Conservation (phyloP, 768 basidiomycete species). For the Clavaria fumosa region DNA sequence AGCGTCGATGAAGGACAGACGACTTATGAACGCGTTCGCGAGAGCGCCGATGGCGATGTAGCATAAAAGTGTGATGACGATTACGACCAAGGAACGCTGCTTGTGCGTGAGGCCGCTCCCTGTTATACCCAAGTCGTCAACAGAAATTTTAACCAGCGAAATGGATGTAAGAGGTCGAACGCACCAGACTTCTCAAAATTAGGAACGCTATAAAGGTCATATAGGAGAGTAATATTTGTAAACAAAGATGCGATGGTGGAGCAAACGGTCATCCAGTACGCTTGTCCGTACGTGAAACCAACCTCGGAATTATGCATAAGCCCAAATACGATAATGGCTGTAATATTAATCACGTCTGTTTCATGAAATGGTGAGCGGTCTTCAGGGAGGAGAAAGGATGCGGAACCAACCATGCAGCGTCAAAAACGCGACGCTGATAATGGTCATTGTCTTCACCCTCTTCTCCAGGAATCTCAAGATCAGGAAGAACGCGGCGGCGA, state of each 20-base stretch:
- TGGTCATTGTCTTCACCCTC: constrained; percentile 43
- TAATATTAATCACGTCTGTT: constrained; percentile 58
- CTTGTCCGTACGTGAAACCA: constrained; percentile 53
- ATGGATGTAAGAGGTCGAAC: constrained; percentile 9
- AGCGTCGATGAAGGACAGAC: constrained; percentile 51
- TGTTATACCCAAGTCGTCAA: constrained; percentile 13
- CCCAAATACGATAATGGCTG: constrained; percentile 45
- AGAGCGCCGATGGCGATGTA: constrained; percentile 66
- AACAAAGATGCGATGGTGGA: constrained; percentile 51
- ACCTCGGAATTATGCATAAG: constrained; percentile 41
- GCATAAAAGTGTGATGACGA: constrained; percentile 55
- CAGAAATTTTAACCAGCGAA: background rate
- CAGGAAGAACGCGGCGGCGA: constrained; percentile 54
- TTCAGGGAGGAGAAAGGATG: background rate
- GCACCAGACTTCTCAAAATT: constrained; percentile 52
- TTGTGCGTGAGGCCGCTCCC: constrained; percentile 70
- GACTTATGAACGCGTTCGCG: constrained; percentile 34
- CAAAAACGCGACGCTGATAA: constrained; percentile 46
- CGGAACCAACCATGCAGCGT: constrained; percentile 47
- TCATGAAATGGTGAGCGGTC: constrained; percentile 4
- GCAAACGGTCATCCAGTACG: constrained; percentile 69
- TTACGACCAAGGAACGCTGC: constrained; percentile 66
- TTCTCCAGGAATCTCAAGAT: constrained; percentile 61
- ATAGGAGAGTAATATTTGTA: constrained; percentile 51
- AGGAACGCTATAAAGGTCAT: constrained; percentile 41